These are phyloP conservation scores for Clonostachys byssicola DNA, from an alignment of 2,329 filamentous ascomycete species.

Conservation along the genomic window DNA sequence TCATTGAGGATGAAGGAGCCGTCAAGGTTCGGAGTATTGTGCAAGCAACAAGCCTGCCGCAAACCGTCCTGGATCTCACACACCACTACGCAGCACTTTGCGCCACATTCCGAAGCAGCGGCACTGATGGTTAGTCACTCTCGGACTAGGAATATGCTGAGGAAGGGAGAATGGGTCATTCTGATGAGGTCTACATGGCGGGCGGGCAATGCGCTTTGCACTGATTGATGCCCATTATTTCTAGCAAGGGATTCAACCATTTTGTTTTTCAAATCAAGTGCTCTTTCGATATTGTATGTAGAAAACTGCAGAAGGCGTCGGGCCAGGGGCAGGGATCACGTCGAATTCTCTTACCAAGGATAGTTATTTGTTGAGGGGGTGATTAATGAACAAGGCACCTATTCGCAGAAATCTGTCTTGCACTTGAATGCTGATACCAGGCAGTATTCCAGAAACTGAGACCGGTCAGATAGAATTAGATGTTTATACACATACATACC, in stretches of 20 bases:
- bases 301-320: no score
- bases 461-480: no score
- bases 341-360: neutral
- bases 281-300: neutral
- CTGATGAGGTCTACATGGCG: no score
- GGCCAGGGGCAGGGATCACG: no score
- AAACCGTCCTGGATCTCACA: constrained; percentile 88
- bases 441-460: no score
- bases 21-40: constrained; percentile 97
- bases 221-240: no score
- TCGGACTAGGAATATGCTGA: no score
- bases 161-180: no score
- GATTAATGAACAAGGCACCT: neutral
- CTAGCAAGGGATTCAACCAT: no score
- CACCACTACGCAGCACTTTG: constrained; percentile 95
- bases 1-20: constrained; percentile 96
- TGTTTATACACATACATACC: no score
- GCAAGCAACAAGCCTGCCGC: constrained; percentile 89
- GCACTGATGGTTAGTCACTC: constrained; percentile 68
- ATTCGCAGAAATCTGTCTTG: neutral
- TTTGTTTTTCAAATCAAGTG: neutral
- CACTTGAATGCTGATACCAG: no score
- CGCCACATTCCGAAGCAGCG: constrained; percentile 90
- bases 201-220: no score
- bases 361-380: neutral